These are phyloP conservation scores for Claviceps sp. DNA, from an alignment of 2,329 filamentous ascomycete species.

Conservation along the genomic window DNA sequence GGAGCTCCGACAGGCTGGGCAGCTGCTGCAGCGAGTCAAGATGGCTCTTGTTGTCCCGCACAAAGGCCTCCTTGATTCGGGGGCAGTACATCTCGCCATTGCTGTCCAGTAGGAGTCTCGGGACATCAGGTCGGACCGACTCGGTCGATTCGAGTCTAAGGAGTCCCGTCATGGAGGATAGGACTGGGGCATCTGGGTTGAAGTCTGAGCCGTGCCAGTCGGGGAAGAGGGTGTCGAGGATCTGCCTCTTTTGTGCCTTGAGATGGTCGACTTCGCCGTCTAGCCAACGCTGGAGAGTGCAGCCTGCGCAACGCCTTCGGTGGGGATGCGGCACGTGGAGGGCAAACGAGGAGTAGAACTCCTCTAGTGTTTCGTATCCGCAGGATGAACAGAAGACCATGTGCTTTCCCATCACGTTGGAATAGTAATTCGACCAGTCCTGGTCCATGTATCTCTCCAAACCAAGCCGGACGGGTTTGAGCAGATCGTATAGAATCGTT, in stretches of 20 bases:
- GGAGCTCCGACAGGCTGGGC: conserved; percentile 13
- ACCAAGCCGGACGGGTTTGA: conserved; percentile 18
- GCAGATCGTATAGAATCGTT: conserved; percentile 17
- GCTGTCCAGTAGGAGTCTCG: conserved; percentile 2
- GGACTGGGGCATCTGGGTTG: conserved; percentile 20
- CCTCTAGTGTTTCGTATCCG: conserved; percentile 18
- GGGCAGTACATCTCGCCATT: conserved; percentile 7
- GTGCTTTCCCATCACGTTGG: conserved; percentile 11
- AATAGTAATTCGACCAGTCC: conserved; percentile 15
- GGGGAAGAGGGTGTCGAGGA: conserved; percentile 13
- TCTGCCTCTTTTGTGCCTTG: conserved; percentile 9
- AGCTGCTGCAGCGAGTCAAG: conserved; percentile 18
- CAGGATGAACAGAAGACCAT: conserved; percentile 21
- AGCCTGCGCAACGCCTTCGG: conserved; percentile 16
- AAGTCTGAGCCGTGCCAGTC: conserved; percentile 13
- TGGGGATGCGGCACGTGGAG: conserved; percentile 5
- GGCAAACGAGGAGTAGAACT: conserved; percentile 14
- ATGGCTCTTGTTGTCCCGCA: conserved; percentile 15
- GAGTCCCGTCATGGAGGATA: conserved; percentile 7
- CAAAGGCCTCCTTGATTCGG: neutral
- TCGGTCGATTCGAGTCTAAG: conserved; percentile 11
- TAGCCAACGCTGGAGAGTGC: conserved; percentile 14
- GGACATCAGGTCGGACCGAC: conserved; percentile 3
- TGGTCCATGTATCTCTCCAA: conserved; percentile 9
- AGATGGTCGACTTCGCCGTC: conserved; percentile 19